Conservation (phyloP, 2,329 filamentous ascomycete species). For the Alternaria longipes region DNA sequence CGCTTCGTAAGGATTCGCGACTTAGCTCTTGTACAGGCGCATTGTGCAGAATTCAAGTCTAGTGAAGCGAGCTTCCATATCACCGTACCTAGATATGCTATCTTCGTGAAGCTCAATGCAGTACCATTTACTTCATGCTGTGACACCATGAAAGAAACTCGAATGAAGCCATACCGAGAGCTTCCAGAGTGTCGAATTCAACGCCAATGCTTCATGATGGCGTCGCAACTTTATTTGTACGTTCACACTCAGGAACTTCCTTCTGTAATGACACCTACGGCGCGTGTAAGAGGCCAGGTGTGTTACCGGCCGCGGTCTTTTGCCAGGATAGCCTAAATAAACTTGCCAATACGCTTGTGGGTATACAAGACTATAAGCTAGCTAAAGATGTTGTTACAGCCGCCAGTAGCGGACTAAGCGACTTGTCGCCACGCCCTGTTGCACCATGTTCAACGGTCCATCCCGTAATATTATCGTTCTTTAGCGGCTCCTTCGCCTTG, state of each 20-base stretch:
- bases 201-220: neutral
- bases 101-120: neutral
- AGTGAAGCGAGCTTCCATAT: too few species aligned
- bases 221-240: neutral
- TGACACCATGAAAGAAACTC: neutral
- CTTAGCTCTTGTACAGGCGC: too few species aligned
- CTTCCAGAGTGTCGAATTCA: neutral
- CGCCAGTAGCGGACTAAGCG: neutral
- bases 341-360: neutral
- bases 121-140: neutral
- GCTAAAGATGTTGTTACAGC: neutral
- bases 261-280: neutral
- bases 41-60: too few species aligned
- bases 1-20: neutral
- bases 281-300: too few species aligned
- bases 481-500: neutral
- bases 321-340: neutral
- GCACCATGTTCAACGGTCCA: neutral
- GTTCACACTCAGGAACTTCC: neutral
- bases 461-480: conserved; percentile 3
- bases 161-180: too few species aligned
- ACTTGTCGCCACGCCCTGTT: neutral
- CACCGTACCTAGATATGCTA: too few species aligned
- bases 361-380: neutral
- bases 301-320: conserved; percentile 2